Evolutionary conservation across 805 yeast genomes (phyloP).

Genomic region (Starmerella stellata): DNA sequence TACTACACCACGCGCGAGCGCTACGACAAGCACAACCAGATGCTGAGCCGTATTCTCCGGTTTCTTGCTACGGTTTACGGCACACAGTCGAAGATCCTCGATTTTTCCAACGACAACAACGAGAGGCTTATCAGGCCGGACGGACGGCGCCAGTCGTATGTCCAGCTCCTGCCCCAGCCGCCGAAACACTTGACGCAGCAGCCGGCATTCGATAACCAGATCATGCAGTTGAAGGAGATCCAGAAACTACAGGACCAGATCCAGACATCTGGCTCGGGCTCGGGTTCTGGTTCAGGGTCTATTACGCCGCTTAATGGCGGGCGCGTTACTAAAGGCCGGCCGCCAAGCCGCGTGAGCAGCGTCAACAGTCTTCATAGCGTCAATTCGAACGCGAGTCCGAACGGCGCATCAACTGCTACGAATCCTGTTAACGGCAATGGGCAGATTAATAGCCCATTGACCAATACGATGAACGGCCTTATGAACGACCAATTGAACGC

Average conservation of each 20-base stretch:
- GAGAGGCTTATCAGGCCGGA: neutral
- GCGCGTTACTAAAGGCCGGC: too few relatives aligned
- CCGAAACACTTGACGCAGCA: constrained; percentile 5
- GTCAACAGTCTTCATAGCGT: too few relatives aligned
- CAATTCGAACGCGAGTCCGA: too few relatives aligned
- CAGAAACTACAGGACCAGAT: constrained; percentile 17
- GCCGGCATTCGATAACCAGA: constrained; percentile 3
- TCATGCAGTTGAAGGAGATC: constrained; percentile 16
- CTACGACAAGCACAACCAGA: constrained; percentile 68
- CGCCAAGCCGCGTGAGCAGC: too few relatives aligned
- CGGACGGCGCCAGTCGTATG: constrained; percentile 1
- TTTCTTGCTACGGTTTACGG: constrained; percentile 75
- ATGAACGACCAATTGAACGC: too few relatives aligned
- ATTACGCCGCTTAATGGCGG: too few relatives aligned
- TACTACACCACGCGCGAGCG: constrained; percentile 67
- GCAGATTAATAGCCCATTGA: too few relatives aligned
- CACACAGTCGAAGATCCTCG: constrained; percentile 33
- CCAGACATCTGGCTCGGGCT: constrained; percentile 7
- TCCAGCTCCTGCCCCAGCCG: constrained; percentile 16
- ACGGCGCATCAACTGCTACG: too few relatives aligned
- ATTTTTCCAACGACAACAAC: constrained; percentile 15
- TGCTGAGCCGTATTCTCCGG: constrained; percentile 69
- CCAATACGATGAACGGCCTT: too few relatives aligned
- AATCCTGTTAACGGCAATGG: too few relatives aligned
- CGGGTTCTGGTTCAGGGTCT: too few relatives aligned